Base-by-base conservation (phyloP, 2,329 filamentous ascomycete species). In the Fusarium verrucosum region DNA sequence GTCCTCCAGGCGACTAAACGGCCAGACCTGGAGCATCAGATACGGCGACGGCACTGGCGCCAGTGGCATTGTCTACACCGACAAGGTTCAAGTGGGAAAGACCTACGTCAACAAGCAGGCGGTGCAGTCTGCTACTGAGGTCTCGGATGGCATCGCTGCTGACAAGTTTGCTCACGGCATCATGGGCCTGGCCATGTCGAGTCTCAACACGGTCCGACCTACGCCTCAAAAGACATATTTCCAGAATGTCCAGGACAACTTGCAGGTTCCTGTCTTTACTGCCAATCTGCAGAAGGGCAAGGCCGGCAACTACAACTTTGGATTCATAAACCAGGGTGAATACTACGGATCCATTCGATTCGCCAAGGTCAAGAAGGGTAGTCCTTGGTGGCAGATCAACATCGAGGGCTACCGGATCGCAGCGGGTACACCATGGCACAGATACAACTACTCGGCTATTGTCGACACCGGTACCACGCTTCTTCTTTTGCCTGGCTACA, bases 381-480 rank as follows among this genome's bases (percentile, higher is more conserved):
- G 85, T 20, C 85, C 87, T 6, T 89, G 84, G 79, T 91, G 89
- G 89, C 76, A 82, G 55, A 84, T 91, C 74, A 82, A 78, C 19
- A 78, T 85, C 11, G 78, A 79, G 22, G 85, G 83, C 19, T 89
- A 87, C 76, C 78, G 78, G 35, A 72, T 89, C 49, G 87, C 85
- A 32, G 41, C 28, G 1, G 62, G 62, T 2, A 50, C 51, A 5
- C 26, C 40, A 0, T 74, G 66, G 51, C 43, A 57, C 11, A 40
- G 56, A 7, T 47, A 70, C 17, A 59, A 85, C 7, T 79, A 80
- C 22, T 78, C 79, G 1, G 83, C 81, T 66, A 90, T 92, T 73
- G 86, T 87, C 70, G 89, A 92, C 77, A 92, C 89, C 3, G 89
- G 89, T 50, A 91, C 89, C 53, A 88, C 88, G 2, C 85, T 92